These are phyloP conservation scores for Aspergillus ochraceoroseus DNA, from an alignment of 2,329 filamentous ascomycete genomes.

Conservation along the genomic window DNA sequence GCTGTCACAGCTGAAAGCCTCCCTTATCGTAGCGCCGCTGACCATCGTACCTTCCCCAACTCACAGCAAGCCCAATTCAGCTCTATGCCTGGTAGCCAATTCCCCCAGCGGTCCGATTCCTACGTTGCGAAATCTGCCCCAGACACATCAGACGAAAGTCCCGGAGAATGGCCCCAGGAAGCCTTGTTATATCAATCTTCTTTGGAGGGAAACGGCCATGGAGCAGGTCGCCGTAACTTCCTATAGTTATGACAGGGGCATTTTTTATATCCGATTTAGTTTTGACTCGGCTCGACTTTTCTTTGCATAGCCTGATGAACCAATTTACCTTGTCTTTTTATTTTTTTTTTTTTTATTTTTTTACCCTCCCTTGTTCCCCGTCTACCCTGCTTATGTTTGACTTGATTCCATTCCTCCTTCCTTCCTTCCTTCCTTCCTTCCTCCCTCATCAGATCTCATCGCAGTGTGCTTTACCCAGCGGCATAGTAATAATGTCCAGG, in stretches of 20 bases:
- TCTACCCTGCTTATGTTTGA: neutral
- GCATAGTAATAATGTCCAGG: too few relatives aligned
- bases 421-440: neutral
- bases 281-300: neutral
- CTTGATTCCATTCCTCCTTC: neutral
- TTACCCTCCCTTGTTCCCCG: too few relatives aligned
- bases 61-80: conserved; percentile 29
- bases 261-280: too few relatives aligned
- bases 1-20: conserved; percentile 11
- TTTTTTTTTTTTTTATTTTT: neutral
- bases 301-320: conserved; percentile 11
- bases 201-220: conserved; percentile 22
- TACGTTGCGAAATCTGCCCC: conserved; percentile 16
- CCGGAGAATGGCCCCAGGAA: conserved; percentile 41
- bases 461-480: too few relatives aligned
- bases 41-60: conserved; percentile 18
- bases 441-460: too few relatives aligned
- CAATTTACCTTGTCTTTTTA: neutral
- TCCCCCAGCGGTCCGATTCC: conserved; percentile 14
- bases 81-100: conserved; percentile 15
- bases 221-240: conserved; percentile 19
- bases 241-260: neutral
- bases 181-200: conserved; percentile 39
- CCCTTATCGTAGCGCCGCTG: conserved; percentile 15
- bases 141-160: conserved; percentile 24